Evolutionary conservation across 805 yeast genomes (phyloP), one percentile per base, ranked within the genome.

Genomic region (Yamadazyma kitorensis): DNA sequence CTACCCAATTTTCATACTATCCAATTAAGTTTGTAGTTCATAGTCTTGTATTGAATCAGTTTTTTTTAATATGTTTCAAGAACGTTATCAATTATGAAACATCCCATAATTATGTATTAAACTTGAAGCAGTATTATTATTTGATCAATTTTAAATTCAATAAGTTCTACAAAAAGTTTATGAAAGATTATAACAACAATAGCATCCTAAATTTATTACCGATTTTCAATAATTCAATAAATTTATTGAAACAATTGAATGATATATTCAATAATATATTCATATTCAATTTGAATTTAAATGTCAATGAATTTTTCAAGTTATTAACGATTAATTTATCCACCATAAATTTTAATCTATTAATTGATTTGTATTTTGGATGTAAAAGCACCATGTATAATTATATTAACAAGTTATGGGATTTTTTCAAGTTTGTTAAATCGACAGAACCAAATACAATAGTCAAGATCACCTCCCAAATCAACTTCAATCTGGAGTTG

Each of bases 351-450:
- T 46, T 48, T 45, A 47, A 43, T 5, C 18, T 47, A n/a, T 41
- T 55, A 21, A 37, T 48, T 4, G 41, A 53, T 27, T 24, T 34
- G 16, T 48, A 47, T 37, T 58, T 54, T 39, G 65, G 64, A 2
- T 49, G 55, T 22, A 37, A 29, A 17, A 58, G 55, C 11, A 48
- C 49, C 12, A 41, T 55, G 29, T 24, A 32, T 5, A 22, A 46
- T 20, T 58, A 59, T 29, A 27, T 46, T 6, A 51, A 44, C 17
- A 50, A 47, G 33, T 33, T 57, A 4, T 50, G 52, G 52, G 57
- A 47, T 18, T 43, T 57, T 16, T 47, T 58, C 30, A 41, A 34
- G 13, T 47, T 41, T 30, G 30, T 56, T 29, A 42, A 40, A 17
- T 27, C 39, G 7, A 26, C 33, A 2, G 34, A 40, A 6, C 24